Percentiles rank a stretch among this genome's conserved stretches.
Evolutionary conservation across 208 protist species (phyloP).

Genomic region (Polymyxa betae): DNA sequence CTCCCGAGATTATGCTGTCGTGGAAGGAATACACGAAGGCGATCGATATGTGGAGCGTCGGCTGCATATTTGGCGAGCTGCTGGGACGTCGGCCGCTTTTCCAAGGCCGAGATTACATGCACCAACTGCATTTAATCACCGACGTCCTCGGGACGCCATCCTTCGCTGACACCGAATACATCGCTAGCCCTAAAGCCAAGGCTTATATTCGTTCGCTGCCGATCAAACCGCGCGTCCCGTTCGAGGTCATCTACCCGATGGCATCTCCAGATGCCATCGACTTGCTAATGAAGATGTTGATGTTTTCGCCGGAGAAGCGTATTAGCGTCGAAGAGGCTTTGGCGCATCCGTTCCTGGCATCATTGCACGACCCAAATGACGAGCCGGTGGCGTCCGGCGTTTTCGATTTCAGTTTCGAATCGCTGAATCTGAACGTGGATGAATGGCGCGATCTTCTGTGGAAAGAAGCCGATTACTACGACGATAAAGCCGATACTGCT

Average conservation of each 20-base stretch:
- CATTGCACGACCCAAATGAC: slow-evolving; percentile 76
- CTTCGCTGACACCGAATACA: slow-evolving; percentile 79
- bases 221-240: slow-evolving; percentile 48
- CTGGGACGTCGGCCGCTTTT: slow-evolving; percentile 65
- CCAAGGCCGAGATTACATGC: slow-evolving; percentile 58
- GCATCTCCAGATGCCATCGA: slow-evolving; percentile 48
- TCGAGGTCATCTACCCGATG: slow-evolving; percentile 12
- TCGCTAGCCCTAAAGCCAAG: slow-evolving; percentile 77
- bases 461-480: slow-evolving; percentile 1
- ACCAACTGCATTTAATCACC: slow-evolving; percentile 74
- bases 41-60: slow-evolving; percentile 77
- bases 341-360: slow-evolving; percentile 78
- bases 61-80: slow-evolving; percentile 77
- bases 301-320: slow-evolving; percentile 87
- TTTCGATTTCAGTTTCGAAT: slow-evolving; percentile 73
- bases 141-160: slow-evolving; percentile 86
- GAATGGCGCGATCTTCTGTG: slow-evolving; percentile 8
- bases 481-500: neutral
- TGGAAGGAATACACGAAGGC: slow-evolving; percentile 70
- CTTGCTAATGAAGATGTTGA: slow-evolving; percentile 77
- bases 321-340: slow-evolving; percentile 89
- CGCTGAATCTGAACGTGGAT: slow-evolving; percentile 12
- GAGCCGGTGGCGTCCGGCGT: slow-evolving; percentile 70
- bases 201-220: slow-evolving; percentile 48
- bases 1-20: slow-evolving; percentile 76